phyloP scores from a whole-genome alignment of 306 rosid species.

The Prunus persica region Prunus_persica_NCBIv2 NC_034013.1:8424001-8424500 shows the following conservation, averaged over 20 bases:
- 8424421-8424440: constrained; percentile 24
- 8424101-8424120: constrained; percentile 96
- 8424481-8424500: neutral
- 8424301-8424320: constrained; percentile 74
- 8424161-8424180: constrained; percentile 45
- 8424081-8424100: constrained; percentile 99
- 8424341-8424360: constrained; percentile 87
- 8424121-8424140: constrained; percentile 98
- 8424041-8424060: constrained; percentile 10
- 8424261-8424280: constrained; percentile 14
- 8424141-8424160: constrained; percentile 98
- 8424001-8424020: constrained; percentile 9
- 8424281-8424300: constrained; percentile 51
- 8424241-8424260: neutral
- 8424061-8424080: constrained; percentile 18
- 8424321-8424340: constrained; percentile 97
- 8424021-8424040: constrained; percentile 10
- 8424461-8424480: neutral
- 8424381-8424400: constrained; percentile 67
- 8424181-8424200: constrained; percentile 13
- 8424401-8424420: constrained; percentile 14
- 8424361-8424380: constrained; percentile 83
- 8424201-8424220: constrained; percentile 21
- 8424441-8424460: neutral
- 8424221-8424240: constrained; percentile 8